A percentile compares a stretch with the other conserved stretches of the same genome.
These are phyloP conservation scores for Pleurotus platypus DNA, from an alignment of 768 basidiomycete species.

Conservation along the genomic window DNA sequence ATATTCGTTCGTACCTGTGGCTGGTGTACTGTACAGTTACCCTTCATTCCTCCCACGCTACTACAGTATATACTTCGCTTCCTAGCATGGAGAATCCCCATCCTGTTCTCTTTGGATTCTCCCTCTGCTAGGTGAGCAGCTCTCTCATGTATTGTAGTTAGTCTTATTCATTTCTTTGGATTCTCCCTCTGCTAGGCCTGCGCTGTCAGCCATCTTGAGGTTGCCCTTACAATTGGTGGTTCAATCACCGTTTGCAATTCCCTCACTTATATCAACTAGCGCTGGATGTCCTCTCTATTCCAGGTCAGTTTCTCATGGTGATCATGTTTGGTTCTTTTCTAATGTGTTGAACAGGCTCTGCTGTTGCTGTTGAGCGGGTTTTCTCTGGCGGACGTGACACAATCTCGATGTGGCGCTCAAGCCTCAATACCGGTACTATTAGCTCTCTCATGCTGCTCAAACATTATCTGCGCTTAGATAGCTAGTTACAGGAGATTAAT, in stretches of 20 bases:
- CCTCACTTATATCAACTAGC: slow-evolving; percentile 16
- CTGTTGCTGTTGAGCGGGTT: slow-evolving; percentile 27
- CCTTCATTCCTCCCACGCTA: no score
- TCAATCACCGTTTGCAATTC: slow-evolving; percentile 14
- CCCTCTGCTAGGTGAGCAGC: no score
- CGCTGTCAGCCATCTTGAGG: no score
- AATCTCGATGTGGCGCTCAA: slow-evolving; percentile 25
- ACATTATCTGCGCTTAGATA: slow-evolving; percentile 2
- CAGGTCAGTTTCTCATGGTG: slow-evolving; percentile 13
- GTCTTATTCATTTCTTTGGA: no score
- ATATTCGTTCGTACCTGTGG: no score
- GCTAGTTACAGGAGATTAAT: not conserved
- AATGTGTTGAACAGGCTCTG: slow-evolving; percentile 20
- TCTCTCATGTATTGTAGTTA: no score
- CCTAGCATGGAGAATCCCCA: no score
- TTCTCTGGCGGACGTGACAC: slow-evolving; percentile 29
- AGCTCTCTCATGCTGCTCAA: slow-evolving; percentile 25
- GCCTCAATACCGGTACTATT: slow-evolving; percentile 25
- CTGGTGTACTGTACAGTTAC: no score
- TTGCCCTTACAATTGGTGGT: no score
- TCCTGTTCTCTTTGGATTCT: no score
- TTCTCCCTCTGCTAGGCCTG: no score
- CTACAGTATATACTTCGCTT: no score
- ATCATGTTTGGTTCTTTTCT: not conserved
- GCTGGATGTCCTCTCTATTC: slow-evolving; percentile 17